phyloP scores from a whole-genome alignment of 2,329 filamentous ascomycete genomes.

The Penicillium expansum region DNA sequence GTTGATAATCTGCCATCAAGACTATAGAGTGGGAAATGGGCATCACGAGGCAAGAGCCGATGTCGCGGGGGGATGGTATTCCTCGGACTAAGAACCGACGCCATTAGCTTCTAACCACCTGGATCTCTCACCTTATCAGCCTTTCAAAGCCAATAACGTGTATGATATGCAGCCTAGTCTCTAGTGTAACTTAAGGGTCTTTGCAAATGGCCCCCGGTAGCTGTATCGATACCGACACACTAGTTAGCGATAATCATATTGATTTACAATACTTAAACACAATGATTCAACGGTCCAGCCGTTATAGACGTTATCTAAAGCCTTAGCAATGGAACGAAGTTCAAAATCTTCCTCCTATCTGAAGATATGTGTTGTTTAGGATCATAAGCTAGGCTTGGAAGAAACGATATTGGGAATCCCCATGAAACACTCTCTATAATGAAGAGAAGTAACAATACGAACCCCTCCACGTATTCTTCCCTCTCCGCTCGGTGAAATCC shows the following conservation, averaged over 20 bases:
- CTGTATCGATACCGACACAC: neutral
- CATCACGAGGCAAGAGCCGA: neutral
- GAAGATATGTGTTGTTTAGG: neutral
- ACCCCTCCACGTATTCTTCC: neutral
- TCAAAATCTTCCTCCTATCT: neutral
- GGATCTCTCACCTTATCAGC: no score
- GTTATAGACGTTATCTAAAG: neutral
- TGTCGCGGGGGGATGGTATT: neutral
- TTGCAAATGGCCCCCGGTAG: neutral
- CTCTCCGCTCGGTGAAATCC: neutral
- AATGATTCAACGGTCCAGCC: neutral
- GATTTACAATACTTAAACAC: neutral
- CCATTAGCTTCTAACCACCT: neutral
- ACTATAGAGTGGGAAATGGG: no score
- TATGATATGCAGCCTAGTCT: neutral
- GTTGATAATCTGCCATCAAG: no score
- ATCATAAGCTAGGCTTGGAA: neutral
- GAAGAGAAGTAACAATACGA: neutral
- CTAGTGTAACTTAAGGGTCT: neutral
- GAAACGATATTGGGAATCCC: neutral
- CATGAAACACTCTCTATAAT: neutral
- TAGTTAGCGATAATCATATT: neutral
- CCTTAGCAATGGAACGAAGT: neutral
- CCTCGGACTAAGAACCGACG: neutral
- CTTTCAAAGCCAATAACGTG: no score